A percentile compares a stretch with the other conserved stretches of the same genome.
Evolutionary conservation across 108 stramenopile species (phyloP).

Genomic region (Seminavis robusta): DNA sequence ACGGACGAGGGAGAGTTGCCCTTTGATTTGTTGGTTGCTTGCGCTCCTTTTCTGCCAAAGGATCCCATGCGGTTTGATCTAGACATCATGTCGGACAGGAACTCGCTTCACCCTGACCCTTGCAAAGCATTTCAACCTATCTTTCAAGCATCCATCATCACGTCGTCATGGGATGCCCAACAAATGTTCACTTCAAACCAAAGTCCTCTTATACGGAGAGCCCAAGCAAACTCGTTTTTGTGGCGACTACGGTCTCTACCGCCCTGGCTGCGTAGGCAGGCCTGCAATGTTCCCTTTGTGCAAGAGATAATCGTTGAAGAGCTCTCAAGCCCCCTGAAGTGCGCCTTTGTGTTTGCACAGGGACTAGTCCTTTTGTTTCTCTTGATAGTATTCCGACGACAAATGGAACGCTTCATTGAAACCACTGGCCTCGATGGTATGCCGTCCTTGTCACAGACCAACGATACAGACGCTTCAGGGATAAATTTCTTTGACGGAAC

Average conservation of each 20-base stretch:
- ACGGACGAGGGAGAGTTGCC: slow-evolving; percentile 32
- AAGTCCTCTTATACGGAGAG: no score
- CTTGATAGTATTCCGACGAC: slow-evolving; percentile 24
- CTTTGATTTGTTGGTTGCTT: slow-evolving; percentile 29
- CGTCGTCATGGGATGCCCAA: slow-evolving; percentile 1
- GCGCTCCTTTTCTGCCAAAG: slow-evolving; percentile 10
- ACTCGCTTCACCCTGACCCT: no score
- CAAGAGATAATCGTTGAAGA: slow-evolving; percentile 34
- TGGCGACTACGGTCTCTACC: slow-evolving; percentile 19
- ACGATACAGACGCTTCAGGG: slow-evolving; percentile 7
- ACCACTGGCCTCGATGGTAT: no score
- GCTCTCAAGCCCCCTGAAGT: slow-evolving; percentile 18
- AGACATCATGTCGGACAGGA: not conserved
- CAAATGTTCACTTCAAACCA: no score
- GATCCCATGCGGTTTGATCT: no score
- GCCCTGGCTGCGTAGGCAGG: slow-evolving; percentile 42
- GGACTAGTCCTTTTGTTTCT: slow-evolving; percentile 24
- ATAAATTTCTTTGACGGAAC: no score
- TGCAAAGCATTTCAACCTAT: slow-evolving; percentile 11
- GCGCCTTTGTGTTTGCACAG: slow-evolving; percentile 14
- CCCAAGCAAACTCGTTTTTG: slow-evolving; percentile 11
- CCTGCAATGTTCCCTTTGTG: slow-evolving; percentile 26
- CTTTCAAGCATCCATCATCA: slow-evolving; percentile 24
- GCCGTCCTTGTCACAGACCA: no score
- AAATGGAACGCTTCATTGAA: slow-evolving; percentile 12